These are phyloP conservation scores for Cichorium intybus DNA, from an alignment of 140 eudicot genomes.

Conservation along the genomic window DNA sequence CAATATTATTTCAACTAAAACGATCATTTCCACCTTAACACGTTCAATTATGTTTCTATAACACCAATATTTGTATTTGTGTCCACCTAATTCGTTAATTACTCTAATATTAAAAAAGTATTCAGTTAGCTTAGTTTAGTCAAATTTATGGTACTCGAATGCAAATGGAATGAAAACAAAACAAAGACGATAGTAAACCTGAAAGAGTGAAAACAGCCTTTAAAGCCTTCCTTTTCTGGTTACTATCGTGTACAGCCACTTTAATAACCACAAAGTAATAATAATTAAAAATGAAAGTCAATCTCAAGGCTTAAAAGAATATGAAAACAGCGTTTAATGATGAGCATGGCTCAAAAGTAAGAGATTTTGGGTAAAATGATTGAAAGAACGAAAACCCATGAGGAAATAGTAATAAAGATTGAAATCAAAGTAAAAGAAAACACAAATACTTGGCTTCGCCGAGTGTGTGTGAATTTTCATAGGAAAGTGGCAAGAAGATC, in stretches of 20 bases:
- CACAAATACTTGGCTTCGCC: neutral
- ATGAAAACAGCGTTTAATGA: neutral
- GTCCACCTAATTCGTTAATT: no score
- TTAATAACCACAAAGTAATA: constrained; percentile 33
- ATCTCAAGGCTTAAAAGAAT: neutral
- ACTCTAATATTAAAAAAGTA: no score
- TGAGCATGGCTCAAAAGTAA: neutral
- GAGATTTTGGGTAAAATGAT: neutral
- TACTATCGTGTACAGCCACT: constrained; percentile 44
- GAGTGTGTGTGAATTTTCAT: neutral
- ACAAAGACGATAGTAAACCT: constrained; percentile 24
- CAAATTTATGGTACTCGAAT: neutral
- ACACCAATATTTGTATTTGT: no score
- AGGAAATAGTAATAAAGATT: neutral
- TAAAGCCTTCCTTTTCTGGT: constrained; percentile 59
- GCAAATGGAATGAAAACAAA: neutral
- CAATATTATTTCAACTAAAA: no score
- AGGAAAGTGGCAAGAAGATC: neutral
- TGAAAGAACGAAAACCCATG: neutral
- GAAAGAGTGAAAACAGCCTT: constrained; percentile 59
- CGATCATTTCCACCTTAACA: no score
- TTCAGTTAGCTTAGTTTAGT: neutral
- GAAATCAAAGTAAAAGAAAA: neutral
- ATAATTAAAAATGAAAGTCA: neutral
- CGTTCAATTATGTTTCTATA: no score